A percentile compares a stretch with the other conserved stretches of the same genome.
These are phyloP conservation scores for Tetracentron sinense DNA, from an alignment of 164 flowering plant genomes.

Conservation along the genomic window DNA sequence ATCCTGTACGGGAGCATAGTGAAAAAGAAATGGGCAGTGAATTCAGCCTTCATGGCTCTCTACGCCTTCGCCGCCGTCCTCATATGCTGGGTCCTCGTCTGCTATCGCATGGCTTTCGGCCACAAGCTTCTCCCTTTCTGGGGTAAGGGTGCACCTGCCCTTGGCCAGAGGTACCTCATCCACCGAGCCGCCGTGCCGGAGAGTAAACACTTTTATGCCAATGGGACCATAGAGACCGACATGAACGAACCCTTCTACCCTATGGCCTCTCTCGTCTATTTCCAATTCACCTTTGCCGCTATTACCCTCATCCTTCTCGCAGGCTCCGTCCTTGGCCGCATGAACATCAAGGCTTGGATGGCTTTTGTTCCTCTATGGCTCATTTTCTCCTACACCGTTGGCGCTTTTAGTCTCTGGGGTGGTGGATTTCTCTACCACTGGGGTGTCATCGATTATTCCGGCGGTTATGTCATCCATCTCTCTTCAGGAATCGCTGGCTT, in stretches of 20 bases:
- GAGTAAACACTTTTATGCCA: background rate
- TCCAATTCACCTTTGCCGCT: conserved; percentile 59
- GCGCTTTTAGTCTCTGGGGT: conserved; percentile 1
- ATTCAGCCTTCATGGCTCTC: conserved; percentile 27
- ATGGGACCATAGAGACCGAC: conserved; percentile 12
- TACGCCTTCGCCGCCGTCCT: conserved; percentile 27
- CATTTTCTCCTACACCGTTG: background rate
- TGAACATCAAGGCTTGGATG: conserved; percentile 66
- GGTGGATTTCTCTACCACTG: conserved; percentile 12
- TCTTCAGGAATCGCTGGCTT: conserved; percentile 26
- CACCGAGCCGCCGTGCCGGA: conserved; percentile 2
- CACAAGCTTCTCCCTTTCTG: conserved; percentile 14
- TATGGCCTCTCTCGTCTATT: conserved; percentile 53
- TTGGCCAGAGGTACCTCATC: conserved; percentile 15
- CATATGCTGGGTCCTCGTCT: conserved; percentile 20
- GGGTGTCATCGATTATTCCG: conserved; percentile 13
- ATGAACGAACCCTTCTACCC: conserved; percentile 32
- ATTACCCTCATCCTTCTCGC: conserved; percentile 48
- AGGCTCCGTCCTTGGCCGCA: conserved; percentile 53
- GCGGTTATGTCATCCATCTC: conserved; percentile 6
- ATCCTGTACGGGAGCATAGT: background rate
- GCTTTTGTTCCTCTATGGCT: conserved; percentile 36
- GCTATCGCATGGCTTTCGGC: conserved; percentile 25
- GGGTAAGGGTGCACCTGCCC: conserved; percentile 14
- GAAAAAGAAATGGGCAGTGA: conserved; percentile 13